Evolutionary conservation across 176 grass and related monocot genomes (phyloP).

Genomic region (Dendrocalamus sinicus): DNA sequence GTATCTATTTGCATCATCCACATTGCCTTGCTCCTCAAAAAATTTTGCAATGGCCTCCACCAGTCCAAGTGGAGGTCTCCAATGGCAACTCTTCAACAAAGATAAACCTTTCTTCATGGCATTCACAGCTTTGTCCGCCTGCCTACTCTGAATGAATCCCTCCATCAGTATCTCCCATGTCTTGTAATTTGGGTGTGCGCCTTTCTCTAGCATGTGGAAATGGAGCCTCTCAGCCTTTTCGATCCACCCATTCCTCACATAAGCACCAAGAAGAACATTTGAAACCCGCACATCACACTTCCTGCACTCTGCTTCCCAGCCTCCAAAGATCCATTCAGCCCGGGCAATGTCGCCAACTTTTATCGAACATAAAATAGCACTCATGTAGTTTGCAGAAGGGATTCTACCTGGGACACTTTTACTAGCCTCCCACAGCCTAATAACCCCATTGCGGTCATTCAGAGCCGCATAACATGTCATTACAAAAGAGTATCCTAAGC

Average conservation of each 20-base stretch:
- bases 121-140: conserved; percentile 78
- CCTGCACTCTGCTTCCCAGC: conserved; percentile 64
- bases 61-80: conserved; percentile 58
- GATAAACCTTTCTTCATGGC: conserved; percentile 75
- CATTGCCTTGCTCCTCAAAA: conserved; percentile 66
- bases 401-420: conserved; percentile 73
- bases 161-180: conserved; percentile 91
- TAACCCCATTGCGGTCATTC: conserved; percentile 60
- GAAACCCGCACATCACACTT: conserved; percentile 73
- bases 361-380: conserved; percentile 61
- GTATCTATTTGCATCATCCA: conserved; percentile 44
- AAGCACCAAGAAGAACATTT: conserved; percentile 85
- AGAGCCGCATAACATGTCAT: conserved; percentile 85
- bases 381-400: conserved; percentile 69
- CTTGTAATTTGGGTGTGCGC: conserved; percentile 75
- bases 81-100: conserved; percentile 65
- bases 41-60: conserved; percentile 63
- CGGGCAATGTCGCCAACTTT: conserved; percentile 66
- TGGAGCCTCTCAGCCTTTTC: conserved; percentile 82
- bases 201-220: conserved; percentile 71
- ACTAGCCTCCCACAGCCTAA: conserved; percentile 76
- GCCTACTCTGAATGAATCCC: conserved; percentile 62
- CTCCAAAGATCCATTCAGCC: conserved; percentile 74
- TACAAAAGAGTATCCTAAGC: conserved; percentile 73
- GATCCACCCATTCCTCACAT: conserved; percentile 86